A percentile compares a stretch with the other conserved stretches of the same genome.
Conservation (phyloP, 805 yeast species). For the Candida koratica region DNA sequence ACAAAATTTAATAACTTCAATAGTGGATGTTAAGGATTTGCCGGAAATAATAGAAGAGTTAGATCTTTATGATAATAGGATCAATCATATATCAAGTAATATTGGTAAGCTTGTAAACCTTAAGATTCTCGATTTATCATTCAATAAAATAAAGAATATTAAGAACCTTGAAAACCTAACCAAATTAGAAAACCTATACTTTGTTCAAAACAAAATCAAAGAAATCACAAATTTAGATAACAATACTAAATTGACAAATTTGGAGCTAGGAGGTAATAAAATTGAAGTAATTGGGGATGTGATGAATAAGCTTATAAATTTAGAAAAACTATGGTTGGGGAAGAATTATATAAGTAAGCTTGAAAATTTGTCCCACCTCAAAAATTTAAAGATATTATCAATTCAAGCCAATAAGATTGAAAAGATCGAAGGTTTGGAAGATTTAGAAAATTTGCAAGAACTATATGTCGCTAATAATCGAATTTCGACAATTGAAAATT, state of each 20-base stretch:
- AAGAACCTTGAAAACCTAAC: constrained; percentile 66
- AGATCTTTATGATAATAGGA: constrained; percentile 89
- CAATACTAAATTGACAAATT: constrained; percentile 53
- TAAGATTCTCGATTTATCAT: constrained; percentile 71
- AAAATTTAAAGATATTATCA: constrained; percentile 68
- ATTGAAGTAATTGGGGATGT: constrained; percentile 55
- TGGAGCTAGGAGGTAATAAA: constrained; percentile 90
- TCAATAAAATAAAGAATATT: constrained; percentile 83
- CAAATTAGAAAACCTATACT: constrained; percentile 64
- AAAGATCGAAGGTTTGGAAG: constrained; percentile 77
- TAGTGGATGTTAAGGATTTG: constrained; percentile 52
- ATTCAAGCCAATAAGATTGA: constrained; percentile 83
- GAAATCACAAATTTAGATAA: constrained; percentile 65
- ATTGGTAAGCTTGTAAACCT: constrained; percentile 56
- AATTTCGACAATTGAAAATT: constrained; percentile 66
- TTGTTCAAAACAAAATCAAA: constrained; percentile 83
- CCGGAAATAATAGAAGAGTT: constrained; percentile 60
- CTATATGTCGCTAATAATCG: constrained; percentile 85
- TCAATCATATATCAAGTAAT: constrained; percentile 77
- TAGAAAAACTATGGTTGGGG: constrained; percentile 88
- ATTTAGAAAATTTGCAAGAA: constrained; percentile 71
- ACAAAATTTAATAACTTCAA: constrained; percentile 75
- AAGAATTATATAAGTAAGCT: constrained; percentile 70
- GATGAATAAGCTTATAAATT: constrained; percentile 48
- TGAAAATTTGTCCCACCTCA: constrained; percentile 56